Base-by-base conservation (phyloP, 495 filamentous ascomycete species). In the Niebla homalea region DNA sequence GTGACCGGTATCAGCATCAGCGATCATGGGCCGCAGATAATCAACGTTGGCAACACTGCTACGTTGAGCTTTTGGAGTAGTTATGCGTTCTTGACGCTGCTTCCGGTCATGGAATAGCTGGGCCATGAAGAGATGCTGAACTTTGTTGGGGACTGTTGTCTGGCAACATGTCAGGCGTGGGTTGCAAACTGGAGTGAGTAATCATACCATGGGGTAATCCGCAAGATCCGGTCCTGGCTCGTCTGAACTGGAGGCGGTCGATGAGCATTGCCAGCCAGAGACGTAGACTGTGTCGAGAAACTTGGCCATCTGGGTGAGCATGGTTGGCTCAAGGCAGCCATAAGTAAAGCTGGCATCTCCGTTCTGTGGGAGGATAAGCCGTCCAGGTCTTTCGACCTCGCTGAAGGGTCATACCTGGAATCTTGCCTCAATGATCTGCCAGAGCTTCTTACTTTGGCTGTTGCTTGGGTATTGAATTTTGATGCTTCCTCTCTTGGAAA, bases 31-130 rank as follows among this genome's bases (percentile, higher is more conserved):
- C 12, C 92, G 82, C 19, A 98, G 82, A 70, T 89, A 98, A 70
- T 98, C 92, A 57, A 85, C 76, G 64, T 92, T 90, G 53, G 84
- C 76, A 44, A 94, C 71, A 39, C 78, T 85, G 57, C 66, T 61
- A 32, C 92, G 85, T 61, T 87, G 71, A 18, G 77, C 70, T 58
- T 82, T 80, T 10, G 89, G 83, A 4, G 80, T 84, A 29, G 79
- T 83, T 35, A 97, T 67, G 48, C 92, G 88, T 65, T 96, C 92
- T 68, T 96, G 86, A 45, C 92, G 84, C 66, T 98, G 92, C 70
- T 98, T 98, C 57, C 92, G 85, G 76, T 98, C 93, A 68, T 98
- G 92, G 81, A 98, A 98, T 49, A 96, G 84, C 67, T 98, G 93
- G 23, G 92, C 90, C 77, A 92, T 86, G 75, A 89, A 98, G 32